These are phyloP conservation scores for Ophiostoma perfectum DNA, from an alignment of 2,329 filamentous ascomycete species.

Conservation along the genomic window DNA sequence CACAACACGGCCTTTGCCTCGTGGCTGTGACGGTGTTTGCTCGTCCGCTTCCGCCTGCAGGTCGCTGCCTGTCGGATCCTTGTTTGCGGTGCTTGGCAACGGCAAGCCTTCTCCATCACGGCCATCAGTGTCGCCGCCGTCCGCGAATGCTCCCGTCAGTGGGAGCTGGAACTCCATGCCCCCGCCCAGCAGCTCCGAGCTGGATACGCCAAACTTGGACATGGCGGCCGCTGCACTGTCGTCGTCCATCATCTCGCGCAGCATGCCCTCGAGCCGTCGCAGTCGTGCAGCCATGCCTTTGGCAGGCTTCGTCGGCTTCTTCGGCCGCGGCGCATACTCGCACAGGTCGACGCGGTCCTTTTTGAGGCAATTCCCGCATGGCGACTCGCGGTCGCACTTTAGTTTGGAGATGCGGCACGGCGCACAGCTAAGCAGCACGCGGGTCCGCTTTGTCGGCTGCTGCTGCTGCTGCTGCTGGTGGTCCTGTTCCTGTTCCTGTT, in stretches of 20 bases:
- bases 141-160: not conserved
- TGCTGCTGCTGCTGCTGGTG: not conserved
- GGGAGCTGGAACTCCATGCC: not conserved
- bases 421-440: constrained; percentile 48
- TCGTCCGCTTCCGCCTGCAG: constrained; percentile 28
- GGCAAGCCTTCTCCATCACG: constrained; percentile 26
- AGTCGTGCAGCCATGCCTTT: constrained; percentile 51
- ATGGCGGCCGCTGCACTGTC: constrained; percentile 20
- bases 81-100: not conserved
- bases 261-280: constrained; percentile 52
- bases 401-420: constrained; percentile 51
- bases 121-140: constrained; percentile 20
- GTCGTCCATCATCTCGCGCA: constrained; percentile 49
- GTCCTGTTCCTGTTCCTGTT: not conserved
- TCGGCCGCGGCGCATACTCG: constrained; percentile 45
- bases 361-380: constrained; percentile 50
- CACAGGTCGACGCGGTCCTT: constrained; percentile 45
- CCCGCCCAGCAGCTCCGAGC: constrained; percentile 12
- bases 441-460: constrained; percentile 38
- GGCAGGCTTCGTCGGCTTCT: constrained; percentile 36
- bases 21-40: not conserved
- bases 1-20: constrained; percentile 39
- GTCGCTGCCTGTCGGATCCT: not conserved
- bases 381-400: constrained; percentile 50
- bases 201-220: constrained; percentile 23